Base-by-base conservation (phyloP, 2,329 filamentous ascomycete genomes). In the Fusarium staphyleae region DNA sequence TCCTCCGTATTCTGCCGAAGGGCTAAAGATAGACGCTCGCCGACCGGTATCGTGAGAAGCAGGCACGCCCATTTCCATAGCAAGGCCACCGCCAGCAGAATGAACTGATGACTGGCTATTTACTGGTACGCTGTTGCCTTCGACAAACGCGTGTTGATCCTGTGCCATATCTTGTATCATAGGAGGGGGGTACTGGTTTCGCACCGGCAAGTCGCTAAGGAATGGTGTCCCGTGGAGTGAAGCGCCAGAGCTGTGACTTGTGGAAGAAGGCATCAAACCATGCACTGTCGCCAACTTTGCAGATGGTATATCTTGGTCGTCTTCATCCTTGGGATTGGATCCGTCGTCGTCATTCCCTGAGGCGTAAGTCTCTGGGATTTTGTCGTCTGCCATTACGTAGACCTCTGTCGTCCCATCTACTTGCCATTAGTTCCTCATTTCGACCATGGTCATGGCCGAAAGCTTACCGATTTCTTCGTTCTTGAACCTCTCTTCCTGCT, bases 391-490 rank as follows among this genome's bases (percentile, higher is more conserved):
- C 73, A 79, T 80, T 36, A 85, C 78, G 43, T 75, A 78, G 14
- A 83, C 73, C 33, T 76, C 73, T 8, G 76, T 77, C 4, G 72
- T 73, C 37, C 68, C 78, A 65, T 84, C 82, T 84, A 43, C 3
- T 5, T 32, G 32, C 11, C 10, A 28, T 66, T 33, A 58, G 57
- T 66, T 36, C 22, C 22, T 14, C 28, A 13, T 10, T 34, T 10
- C 14, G 28, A 6, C 4, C 14, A 5, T 32, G 19, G 28, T 9
- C n/a, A 7, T 16, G 16, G 8, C 6, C 3, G 15, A 13, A 13
- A 11, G 22, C 77, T 59, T 69, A 87, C 85, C 84, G 43, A 87
- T 81, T 62, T 85, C 82, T 19, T 78, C 79, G 35, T 80, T 78
- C 58, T 74, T 80, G 63, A 72, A 86, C 4, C 80, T 74, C 66